Conservation (phyloP, 768 basidiomycete species). For the Lyophyllum semitale region DNA sequence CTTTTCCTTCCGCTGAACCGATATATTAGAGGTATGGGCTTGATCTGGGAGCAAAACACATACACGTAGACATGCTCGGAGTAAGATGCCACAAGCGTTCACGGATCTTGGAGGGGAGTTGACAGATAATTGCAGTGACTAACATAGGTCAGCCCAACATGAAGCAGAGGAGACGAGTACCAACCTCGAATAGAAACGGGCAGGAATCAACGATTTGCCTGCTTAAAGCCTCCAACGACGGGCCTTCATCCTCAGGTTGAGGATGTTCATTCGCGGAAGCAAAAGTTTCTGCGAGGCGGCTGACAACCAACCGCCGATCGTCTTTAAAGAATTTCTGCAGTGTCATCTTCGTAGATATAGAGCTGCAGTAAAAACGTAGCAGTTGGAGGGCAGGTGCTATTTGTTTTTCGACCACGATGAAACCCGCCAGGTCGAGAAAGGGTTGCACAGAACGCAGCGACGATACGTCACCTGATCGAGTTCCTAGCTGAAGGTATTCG, state of each 20-base stretch:
- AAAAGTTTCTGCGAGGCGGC: constrained; percentile 45
- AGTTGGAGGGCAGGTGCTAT: constrained; percentile 46
- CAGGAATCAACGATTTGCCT: constrained; percentile 53
- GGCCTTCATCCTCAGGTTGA: constrained; percentile 24
- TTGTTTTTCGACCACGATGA: constrained; percentile 41
- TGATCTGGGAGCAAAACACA: constrained; percentile 7
- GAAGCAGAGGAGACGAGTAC: constrained; percentile 15
- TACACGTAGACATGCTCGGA: constrained; percentile 47
- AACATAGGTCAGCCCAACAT: background rate
- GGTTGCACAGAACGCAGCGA: constrained; percentile 38
- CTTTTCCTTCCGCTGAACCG: constrained; percentile 41
- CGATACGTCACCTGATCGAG: constrained; percentile 22
- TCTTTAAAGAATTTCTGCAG: constrained; percentile 45
- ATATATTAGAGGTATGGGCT: background rate
- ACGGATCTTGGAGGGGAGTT: constrained; percentile 29
- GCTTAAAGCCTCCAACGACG: constrained; percentile 36
- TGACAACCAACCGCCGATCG: constrained; percentile 47
- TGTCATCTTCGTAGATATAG: constrained; percentile 44
- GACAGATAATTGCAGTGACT: constrained; percentile 34
- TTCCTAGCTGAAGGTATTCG: constrained; percentile 11
- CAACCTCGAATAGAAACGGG: constrained; percentile 49
- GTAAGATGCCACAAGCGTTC: constrained; percentile 39
- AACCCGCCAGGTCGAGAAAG: constrained; percentile 49
- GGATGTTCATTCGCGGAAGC: constrained; percentile 34
- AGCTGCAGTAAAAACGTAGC: constrained; percentile 52